Evolutionary conservation across 164 flowering plant species (phyloP), one percentile per base, ranked within the genome.

Genomic region (Kalanchoe fedtschenkoi): DNA sequence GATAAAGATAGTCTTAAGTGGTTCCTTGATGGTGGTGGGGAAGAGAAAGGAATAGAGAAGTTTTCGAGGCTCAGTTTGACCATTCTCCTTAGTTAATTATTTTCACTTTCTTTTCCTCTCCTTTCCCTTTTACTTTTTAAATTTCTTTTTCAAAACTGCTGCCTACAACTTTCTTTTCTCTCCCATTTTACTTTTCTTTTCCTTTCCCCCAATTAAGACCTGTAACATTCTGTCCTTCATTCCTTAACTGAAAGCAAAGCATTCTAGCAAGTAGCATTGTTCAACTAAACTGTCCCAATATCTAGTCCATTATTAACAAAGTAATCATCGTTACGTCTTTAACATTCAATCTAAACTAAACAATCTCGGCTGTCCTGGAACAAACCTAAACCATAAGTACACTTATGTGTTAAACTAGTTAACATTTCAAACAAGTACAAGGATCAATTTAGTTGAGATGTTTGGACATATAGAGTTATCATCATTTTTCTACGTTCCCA

Each of bases 171-270:
- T 47, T 47, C 54, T 47, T 21, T 47, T 47, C 28, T 47, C 54
- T 47, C 54, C 54, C 54, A 22, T 47, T 21, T 47, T 47, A 51
- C 54, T 47, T 47, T 47, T 47, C 54, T 47, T 47, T 47, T 51
- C 56, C 56, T 26, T 51, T 51, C 56, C 56, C 56, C 56, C n/a
- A 26, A 51, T 26, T 51, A 51, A 51, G 56, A 51, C 56, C 32
- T 24, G 32, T 51, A 4, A 11, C 33, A 11, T 26, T 16, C 56
- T 51, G 2, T 51, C 32, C 32, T 51, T 51, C 56, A 51, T 51
- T 51, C 56, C 56, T 51, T 51, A 51, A 51, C 56, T 51, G 56
- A 51, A 51, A 24, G 5, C 56, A 51, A 51, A 26, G 56, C 56
- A 51, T 32, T 13, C 56, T 26, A 51, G 32, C 56, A 51, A 51